Percentiles rank a stretch among this genome's conserved stretches.
These are phyloP conservation scores for Didymellaceae sp. DNA, from an alignment of 2,329 filamentous ascomycete genomes.

Conservation along the genomic window DNA sequence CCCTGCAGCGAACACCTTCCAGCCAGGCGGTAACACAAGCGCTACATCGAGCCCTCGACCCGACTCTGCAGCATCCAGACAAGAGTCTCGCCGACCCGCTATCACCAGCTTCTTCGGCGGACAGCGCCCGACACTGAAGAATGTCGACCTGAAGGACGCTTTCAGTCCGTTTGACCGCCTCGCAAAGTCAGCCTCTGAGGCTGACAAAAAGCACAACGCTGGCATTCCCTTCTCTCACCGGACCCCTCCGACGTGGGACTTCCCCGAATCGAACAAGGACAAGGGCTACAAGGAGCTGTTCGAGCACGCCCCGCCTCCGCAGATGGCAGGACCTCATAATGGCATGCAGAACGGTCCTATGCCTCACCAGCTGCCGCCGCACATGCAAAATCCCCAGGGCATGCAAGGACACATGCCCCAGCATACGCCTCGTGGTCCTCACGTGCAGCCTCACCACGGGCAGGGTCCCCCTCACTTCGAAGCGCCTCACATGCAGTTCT, in stretches of 20 bases:
- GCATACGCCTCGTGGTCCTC: conserved; percentile 78
- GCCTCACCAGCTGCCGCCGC: conserved; percentile 80
- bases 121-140: conserved; percentile 69
- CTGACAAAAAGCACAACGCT: conserved; percentile 67
- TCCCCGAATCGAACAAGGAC: conserved; percentile 71
- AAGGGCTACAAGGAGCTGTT: conserved; percentile 83
- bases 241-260: conserved; percentile 84
- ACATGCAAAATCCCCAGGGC: conserved; percentile 75
- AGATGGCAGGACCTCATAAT: conserved; percentile 70
- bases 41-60: conserved; percentile 74
- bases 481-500: conserved; percentile 85
- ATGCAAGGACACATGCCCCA: conserved; percentile 75
- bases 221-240: conserved; percentile 86
- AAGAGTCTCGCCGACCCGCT: conserved; percentile 43
- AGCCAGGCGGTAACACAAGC: conserved; percentile 68
- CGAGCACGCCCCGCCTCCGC: conserved; percentile 65
- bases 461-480: conserved; percentile 75
- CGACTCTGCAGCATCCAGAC: conserved; percentile 48
- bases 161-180: conserved; percentile 74
- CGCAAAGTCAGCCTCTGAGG: conserved; percentile 65
- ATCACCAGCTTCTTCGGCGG: conserved; percentile 65
- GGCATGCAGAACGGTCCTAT: conserved; percentile 69
- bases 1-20: conserved; percentile 80
- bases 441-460: conserved; percentile 74
- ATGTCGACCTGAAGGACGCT: conserved; percentile 58